Conservation (phyloP, 768 basidiomycete genomes). For the Hypholoma sublateritium region DNA sequence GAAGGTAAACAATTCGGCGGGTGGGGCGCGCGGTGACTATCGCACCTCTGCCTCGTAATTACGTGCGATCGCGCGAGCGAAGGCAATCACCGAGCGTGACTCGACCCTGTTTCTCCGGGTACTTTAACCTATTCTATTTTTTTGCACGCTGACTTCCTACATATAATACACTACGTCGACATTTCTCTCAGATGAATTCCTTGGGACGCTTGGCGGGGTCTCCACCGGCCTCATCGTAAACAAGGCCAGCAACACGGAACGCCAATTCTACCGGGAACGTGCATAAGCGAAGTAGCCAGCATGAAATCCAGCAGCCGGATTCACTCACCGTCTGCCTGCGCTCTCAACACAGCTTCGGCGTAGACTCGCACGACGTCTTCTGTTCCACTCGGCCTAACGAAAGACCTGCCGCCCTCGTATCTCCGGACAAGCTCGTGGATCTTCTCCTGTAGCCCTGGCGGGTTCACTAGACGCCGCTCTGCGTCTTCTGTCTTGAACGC, state of each 20-base stretch:
- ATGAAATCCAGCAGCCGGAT: not conserved
- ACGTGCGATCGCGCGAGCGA: slow-evolving; percentile 36
- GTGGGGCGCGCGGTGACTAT: not conserved
- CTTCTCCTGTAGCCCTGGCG: slow-evolving; percentile 74
- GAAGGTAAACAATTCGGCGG: not conserved
- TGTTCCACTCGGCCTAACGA: slow-evolving; percentile 96
- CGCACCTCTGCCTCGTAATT: slow-evolving; percentile 20
- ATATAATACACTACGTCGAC: slow-evolving; percentile 3
- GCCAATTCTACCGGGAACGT: slow-evolving; percentile 62
- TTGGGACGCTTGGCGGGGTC: slow-evolving; percentile 73
- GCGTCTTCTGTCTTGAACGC: slow-evolving; percentile 92
- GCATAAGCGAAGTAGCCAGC: not conserved
- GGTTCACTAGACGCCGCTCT: slow-evolving; percentile 83
- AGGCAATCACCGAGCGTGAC: slow-evolving; percentile 10
- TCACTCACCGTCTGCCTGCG: slow-evolving; percentile 80
- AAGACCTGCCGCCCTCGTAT: slow-evolving; percentile 84
- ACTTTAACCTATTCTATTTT: not conserved
- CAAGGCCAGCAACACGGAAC: slow-evolving; percentile 79
- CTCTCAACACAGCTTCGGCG: slow-evolving; percentile 78
- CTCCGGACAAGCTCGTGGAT: slow-evolving; percentile 80
- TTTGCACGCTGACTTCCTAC: slow-evolving; percentile 1
- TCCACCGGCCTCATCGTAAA: slow-evolving; percentile 83
- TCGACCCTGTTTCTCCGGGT: not conserved
- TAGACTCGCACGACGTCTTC: slow-evolving; percentile 98
- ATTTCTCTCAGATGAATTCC: slow-evolving; percentile 62